These are phyloP conservation scores for Alternaria triticina DNA, from an alignment of 2,329 filamentous ascomycete species.

Conservation along the genomic window DNA sequence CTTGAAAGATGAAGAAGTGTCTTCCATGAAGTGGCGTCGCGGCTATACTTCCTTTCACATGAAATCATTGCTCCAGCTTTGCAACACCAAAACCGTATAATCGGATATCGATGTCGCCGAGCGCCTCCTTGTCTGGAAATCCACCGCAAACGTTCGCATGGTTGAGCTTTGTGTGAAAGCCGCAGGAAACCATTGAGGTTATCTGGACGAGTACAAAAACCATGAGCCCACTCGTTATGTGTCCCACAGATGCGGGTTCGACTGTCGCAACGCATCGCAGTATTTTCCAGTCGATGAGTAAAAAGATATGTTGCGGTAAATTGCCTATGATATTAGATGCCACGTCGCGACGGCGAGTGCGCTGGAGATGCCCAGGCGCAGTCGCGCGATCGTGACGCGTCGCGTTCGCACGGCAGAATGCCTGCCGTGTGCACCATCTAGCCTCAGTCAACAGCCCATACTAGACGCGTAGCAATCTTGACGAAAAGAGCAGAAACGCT, in stretches of 20 bases:
- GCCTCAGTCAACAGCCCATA: not conserved
- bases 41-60: not conserved
- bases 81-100: not conserved
- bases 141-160: too few species aligned
- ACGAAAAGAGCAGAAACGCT: not conserved
- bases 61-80: not conserved
- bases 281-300: too few species aligned
- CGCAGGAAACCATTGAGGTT: not conserved
- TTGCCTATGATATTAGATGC: not conserved
- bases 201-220: too few species aligned
- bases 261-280: not conserved
- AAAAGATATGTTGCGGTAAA: not conserved
- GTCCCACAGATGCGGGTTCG: too few species aligned
- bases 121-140: not conserved
- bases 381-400: not conserved
- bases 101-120: not conserved
- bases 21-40: not conserved
- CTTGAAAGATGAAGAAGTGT: too few species aligned
- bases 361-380: not conserved
- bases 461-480: not conserved
- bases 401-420: not conserved
- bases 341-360: not conserved
- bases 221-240: too few species aligned
- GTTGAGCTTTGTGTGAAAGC: not conserved
- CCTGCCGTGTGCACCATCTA: not conserved